Conservation (phyloP, 306 rosid genomes). For the Castanospermum australe region DNA sequence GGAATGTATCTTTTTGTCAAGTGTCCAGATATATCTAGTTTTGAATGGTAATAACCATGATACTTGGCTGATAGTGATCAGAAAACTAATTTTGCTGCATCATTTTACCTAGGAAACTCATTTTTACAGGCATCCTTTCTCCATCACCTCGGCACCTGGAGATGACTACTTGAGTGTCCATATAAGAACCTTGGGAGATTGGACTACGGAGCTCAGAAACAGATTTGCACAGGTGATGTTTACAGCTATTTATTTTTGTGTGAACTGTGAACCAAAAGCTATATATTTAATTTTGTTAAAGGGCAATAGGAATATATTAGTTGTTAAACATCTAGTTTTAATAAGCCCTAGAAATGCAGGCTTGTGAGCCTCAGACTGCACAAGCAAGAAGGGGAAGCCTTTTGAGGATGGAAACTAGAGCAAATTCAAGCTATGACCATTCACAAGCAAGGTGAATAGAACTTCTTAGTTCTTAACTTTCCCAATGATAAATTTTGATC, state of each 20-base stretch:
- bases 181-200: conserved; percentile 77
- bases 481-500: background rate
- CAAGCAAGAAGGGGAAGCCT: conserved; percentile 58
- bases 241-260: background rate
- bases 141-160: conserved; percentile 96
- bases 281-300: background rate
- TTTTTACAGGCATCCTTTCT: conserved; percentile 82
- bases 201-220: conserved; percentile 78
- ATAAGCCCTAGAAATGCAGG: conserved; percentile 56
- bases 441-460: conserved; percentile 48
- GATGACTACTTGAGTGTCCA: conserved; percentile 91
- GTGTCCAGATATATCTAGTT: conserved; percentile 80
- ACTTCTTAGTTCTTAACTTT: background rate
- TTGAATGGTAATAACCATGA: conserved; percentile 66
- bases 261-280: background rate
- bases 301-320: background rate
- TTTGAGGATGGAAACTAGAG: conserved; percentile 64
- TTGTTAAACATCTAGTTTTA: background rate
- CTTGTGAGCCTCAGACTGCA: conserved; percentile 45
- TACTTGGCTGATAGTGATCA: background rate
- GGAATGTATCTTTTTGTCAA: conserved; percentile 93
- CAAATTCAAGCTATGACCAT: conserved; percentile 11
- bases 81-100: background rate
- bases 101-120: background rate
- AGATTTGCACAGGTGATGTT: conserved; percentile 61